Conservation (phyloP, 2,329 filamentous ascomycete genomes). For the Akanthomyces dipterigenus region DNA sequence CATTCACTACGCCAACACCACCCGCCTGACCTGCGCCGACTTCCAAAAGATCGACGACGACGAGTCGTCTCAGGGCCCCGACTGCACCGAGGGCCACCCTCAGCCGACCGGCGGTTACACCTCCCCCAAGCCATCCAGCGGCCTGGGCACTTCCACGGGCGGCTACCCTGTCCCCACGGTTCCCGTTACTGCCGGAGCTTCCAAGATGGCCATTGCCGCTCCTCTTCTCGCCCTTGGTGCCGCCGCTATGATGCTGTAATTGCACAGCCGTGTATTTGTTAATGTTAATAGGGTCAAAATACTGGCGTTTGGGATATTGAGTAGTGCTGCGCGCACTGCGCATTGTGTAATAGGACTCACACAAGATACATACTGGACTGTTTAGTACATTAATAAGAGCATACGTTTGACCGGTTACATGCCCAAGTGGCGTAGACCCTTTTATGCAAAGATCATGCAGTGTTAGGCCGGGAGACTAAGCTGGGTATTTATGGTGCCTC, state of each 20-base stretch:
- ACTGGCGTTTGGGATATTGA: background rate
- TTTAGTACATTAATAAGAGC: slow-evolving; percentile 3
- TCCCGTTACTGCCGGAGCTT: background rate
- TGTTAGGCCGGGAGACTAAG: background rate
- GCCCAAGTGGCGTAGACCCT: background rate
- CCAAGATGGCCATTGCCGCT: background rate
- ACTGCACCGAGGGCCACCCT: slow-evolving; percentile 10
- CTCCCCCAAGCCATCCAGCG: slow-evolving; percentile 4
- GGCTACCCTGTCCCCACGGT: background rate
- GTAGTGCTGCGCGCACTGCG: background rate
- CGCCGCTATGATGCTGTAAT: slow-evolving; percentile 7
- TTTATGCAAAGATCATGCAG: background rate
- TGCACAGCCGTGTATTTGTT: background rate
- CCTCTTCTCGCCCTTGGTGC: slow-evolving; percentile 6
- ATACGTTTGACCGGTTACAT: background rate
- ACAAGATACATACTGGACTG: background rate
- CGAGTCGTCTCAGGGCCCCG: background rate
- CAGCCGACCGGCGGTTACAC: slow-evolving; percentile 4
- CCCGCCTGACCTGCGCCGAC: slow-evolving; percentile 59
- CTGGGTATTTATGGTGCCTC: too few species aligned
- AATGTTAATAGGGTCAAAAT: background rate
- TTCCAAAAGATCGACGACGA: slow-evolving; percentile 32
- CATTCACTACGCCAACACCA: slow-evolving; percentile 57
- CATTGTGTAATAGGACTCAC: background rate
- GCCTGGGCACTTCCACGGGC: background rate